phyloP scores from a whole-genome alignment of 2,329 filamentous ascomycete species.

The Hawksworthiomyces lignivorus region DNA sequence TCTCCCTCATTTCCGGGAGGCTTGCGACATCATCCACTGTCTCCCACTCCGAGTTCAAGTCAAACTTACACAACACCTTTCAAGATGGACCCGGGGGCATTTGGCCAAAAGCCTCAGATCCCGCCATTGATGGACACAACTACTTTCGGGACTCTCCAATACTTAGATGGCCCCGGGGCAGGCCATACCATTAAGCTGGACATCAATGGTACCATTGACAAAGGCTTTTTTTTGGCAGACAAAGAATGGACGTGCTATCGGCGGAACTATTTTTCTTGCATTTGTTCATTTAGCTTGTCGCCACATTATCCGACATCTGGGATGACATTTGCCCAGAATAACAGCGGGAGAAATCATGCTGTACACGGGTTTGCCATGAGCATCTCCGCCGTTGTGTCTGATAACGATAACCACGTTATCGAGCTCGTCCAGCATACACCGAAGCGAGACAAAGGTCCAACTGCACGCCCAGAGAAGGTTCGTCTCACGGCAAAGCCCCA shows the following conservation, averaged over 20 bases:
- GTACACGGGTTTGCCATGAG: slow-evolving; percentile 74
- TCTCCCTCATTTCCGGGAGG: slow-evolving; percentile 43
- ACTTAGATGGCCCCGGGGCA: slow-evolving; percentile 41
- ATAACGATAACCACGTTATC: slow-evolving; percentile 65
- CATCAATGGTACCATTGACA: slow-evolving; percentile 75
- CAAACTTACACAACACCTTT: slow-evolving; percentile 35
- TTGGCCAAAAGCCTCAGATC: slow-evolving; percentile 33
- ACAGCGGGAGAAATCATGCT: slow-evolving; percentile 49
- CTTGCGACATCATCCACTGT: slow-evolving; percentile 44
- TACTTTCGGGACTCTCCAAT: slow-evolving; percentile 53
- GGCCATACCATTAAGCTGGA: slow-evolving; percentile 55
- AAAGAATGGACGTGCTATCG: slow-evolving; percentile 88
- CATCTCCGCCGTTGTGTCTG: slow-evolving; percentile 76
- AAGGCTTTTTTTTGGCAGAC: slow-evolving; percentile 78
- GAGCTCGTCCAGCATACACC: slow-evolving; percentile 87
- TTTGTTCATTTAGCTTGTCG: slow-evolving; percentile 66
- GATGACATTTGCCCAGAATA: slow-evolving; percentile 43
- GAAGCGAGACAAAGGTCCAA: slow-evolving; percentile 82
- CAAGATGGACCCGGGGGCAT: slow-evolving; percentile 45
- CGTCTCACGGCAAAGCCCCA: slow-evolving; percentile 60
- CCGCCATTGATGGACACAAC: slow-evolving; percentile 46
- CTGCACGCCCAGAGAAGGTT: slow-evolving; percentile 62
- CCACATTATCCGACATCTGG: slow-evolving; percentile 43
- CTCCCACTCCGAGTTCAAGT: slow-evolving; percentile 43
- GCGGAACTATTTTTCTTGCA: slow-evolving; percentile 83